phyloP scores from a whole-genome alignment of 148 eudicot species.

The Rhododendron griersonianum region DNA sequence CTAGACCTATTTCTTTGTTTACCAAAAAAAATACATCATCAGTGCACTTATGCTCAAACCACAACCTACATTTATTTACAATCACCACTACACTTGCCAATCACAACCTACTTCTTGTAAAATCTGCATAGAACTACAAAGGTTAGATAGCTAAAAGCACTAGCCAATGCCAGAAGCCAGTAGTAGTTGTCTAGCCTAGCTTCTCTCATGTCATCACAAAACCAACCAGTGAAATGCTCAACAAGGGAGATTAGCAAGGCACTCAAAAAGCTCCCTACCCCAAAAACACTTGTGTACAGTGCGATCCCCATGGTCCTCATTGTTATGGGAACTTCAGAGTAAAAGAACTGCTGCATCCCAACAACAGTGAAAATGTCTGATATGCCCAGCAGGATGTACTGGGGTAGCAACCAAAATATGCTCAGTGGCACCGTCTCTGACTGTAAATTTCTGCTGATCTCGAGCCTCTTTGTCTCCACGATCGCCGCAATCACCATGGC shows the following conservation, averaged over 20 bases:
- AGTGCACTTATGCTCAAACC: not conserved
- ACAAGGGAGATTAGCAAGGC: slow-evolving; percentile 54
- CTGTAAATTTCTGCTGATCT: slow-evolving; percentile 15
- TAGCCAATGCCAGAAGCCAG: slow-evolving; percentile 61
- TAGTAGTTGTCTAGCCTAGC: slow-evolving; percentile 82
- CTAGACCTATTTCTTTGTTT: too few relatives aligned
- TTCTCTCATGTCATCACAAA: slow-evolving; percentile 70
- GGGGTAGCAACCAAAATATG: slow-evolving; percentile 84
- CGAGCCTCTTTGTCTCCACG: slow-evolving; percentile 55
- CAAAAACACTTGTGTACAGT: slow-evolving; percentile 75
- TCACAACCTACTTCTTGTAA: too few relatives aligned
- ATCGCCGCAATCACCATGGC: slow-evolving; percentile 83
- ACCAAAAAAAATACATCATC: too few relatives aligned
- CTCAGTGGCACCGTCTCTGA: slow-evolving; percentile 24
- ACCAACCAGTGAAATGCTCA: slow-evolving; percentile 61
- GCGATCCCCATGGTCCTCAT: slow-evolving; percentile 92
- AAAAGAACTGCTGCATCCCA: slow-evolving; percentile 92
- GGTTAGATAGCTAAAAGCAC: slow-evolving; percentile 49
- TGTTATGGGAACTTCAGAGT: slow-evolving; percentile 61
- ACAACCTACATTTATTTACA: not conserved
- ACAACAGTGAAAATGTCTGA: slow-evolving; percentile 88
- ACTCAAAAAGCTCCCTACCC: slow-evolving; percentile 82
- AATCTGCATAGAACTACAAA: slow-evolving; percentile 31
- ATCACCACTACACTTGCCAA: too few relatives aligned
- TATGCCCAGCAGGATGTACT: slow-evolving; percentile 68